Evolutionary conservation across 1,284 basidiomycete species (phyloP), one percentile per base, ranked within the genome.

Genomic region (Golubevia pallescens): DNA sequence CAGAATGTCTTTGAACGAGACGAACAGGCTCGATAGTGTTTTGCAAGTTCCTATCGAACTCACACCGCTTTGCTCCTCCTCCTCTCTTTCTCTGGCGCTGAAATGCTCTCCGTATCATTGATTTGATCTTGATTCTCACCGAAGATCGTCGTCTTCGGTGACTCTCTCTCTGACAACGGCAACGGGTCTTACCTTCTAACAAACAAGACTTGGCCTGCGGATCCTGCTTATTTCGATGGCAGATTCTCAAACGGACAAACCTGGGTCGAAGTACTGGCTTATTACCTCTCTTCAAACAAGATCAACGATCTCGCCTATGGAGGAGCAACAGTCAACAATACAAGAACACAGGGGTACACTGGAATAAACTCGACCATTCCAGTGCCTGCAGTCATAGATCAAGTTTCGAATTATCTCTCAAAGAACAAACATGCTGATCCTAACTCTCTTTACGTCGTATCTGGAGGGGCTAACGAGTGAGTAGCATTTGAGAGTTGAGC

Each of bases 131-230:
- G 28, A 28, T 28, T 28, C 28, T 28, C 28, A 28, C 28, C 28
- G 28, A 28, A 48, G 42, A 32, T 75, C 16, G 68, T 75, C 21
- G 65, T 70, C 38, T 70, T 72, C 61, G 73, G 73, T 20, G 73
- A 75, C 63, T 73, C 71, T 14, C 58, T 75, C 4, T 61, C 65
- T 14, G 73, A 75, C 59, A 73, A 75, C 57, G 73, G 73, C 34
- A 73, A 73, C 57, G 72, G 72, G 42, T 63, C 66, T n/a, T 75
- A 63, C 59, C 34, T 32, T 21, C 52, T 73, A 34, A 65, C 73
- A 42, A 73, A 73, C 65, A 24, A 48, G 16, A 65, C 71, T 13
- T 75, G 73, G 73, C 73, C 73, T 4, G 57, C 63, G 14, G 66
- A 73, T 51, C 48, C n/a, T 28, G 71, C 69, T 14, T 73, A 71